phyloP scores from a whole-genome alignment of 352 stramenopile genomes.

The Phytophthora pseudosyringae region DNA sequence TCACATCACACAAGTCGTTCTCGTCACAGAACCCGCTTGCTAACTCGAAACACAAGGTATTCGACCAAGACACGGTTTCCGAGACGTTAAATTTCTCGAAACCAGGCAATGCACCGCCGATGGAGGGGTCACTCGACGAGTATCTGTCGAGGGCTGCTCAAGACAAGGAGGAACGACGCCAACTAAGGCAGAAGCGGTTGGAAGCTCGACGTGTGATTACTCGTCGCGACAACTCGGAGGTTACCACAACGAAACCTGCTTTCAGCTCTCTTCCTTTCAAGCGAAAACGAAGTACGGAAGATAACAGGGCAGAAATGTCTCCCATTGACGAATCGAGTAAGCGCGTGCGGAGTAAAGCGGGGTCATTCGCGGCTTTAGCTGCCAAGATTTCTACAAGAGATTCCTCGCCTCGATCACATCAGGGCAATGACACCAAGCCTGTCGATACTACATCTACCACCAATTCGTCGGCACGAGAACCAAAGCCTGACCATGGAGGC shows the following conservation, averaged over 20 bases:
- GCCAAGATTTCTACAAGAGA: background rate
- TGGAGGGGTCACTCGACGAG: conserved; percentile 6
- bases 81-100: conserved; percentile 10
- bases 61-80: background rate
- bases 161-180: background rate
- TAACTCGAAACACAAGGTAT: conserved; percentile 1
- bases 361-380: background rate
- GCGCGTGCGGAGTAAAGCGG: background rate
- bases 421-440: background rate
- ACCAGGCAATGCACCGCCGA: background rate
- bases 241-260: background rate
- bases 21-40: background rate
- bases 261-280: conserved; percentile 1
- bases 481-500: conserved; percentile 6
- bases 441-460: background rate
- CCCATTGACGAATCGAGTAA: conserved; percentile 7
- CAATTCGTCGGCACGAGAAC: background rate
- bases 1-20: conserved; percentile 4
- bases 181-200: background rate
- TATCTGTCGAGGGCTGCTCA: conserved; percentile 2
- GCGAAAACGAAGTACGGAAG: conserved; percentile 1
- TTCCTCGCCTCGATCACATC: background rate
- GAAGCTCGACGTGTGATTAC: background rate
- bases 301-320: conserved; percentile 9
- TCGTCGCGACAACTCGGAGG: background rate